Percentiles rank a stretch among this genome's conserved stretches.
These are phyloP conservation scores for Backusella westeae DNA, from an alignment of 192 early-diverging fungal species.

Conservation along the genomic window DNA sequence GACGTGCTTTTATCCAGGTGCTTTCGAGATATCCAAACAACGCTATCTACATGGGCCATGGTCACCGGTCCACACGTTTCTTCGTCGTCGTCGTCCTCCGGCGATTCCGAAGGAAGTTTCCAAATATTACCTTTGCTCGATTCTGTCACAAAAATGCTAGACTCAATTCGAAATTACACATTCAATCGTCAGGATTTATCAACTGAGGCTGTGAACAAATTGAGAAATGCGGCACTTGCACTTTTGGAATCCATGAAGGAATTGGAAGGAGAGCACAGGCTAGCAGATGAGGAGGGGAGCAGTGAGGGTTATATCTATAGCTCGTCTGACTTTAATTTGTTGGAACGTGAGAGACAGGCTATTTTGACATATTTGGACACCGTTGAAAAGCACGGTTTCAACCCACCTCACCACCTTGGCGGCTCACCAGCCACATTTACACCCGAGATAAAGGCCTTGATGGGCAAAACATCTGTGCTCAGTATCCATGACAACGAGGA, in stretches of 20 bases:
- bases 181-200: constrained; percentile 47
- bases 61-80: constrained; percentile 41
- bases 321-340: constrained; percentile 37
- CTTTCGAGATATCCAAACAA: constrained; percentile 49
- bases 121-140: constrained; percentile 46
- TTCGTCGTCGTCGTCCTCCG: not conserved
- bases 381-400: constrained; percentile 46
- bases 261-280: constrained; percentile 42
- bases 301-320: constrained; percentile 51
- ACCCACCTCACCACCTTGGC: constrained; percentile 40
- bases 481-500: constrained; percentile 5
- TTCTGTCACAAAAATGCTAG: constrained; percentile 49
- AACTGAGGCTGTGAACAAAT: constrained; percentile 30
- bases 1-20: constrained; percentile 43
- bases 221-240: constrained; percentile 43
- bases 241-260: constrained; percentile 50
- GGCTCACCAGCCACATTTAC: constrained; percentile 26
- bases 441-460: constrained; percentile 30
- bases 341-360: constrained; percentile 43
- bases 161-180: constrained; percentile 52
- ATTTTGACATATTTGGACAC: constrained; percentile 46
- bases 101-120: constrained; percentile 22
- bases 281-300: constrained; percentile 33
- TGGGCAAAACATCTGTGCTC: constrained; percentile 28
- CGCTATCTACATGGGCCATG: constrained; percentile 50